Percentiles rank a stretch among this genome's conserved stretches.
Conservation (phyloP, 164 flowering plant genomes). For the Piper longum region DNA sequence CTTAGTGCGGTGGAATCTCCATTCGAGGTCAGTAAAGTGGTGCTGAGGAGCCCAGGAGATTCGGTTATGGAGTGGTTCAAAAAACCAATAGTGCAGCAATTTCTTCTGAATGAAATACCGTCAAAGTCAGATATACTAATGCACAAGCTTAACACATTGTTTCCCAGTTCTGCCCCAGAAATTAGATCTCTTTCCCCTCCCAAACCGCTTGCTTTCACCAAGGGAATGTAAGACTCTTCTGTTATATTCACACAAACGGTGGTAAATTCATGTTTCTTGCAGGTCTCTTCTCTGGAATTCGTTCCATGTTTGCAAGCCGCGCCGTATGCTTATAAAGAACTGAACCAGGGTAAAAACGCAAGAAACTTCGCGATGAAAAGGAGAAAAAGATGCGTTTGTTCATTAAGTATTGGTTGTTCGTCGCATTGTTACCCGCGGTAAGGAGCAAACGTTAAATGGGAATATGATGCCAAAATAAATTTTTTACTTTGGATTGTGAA, state of each 20-base stretch:
- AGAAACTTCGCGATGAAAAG: too few species aligned
- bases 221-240: conserved; percentile 12
- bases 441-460: too few species aligned
- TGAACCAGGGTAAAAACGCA: too few species aligned
- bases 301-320: too few species aligned
- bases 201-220: conserved; percentile 44
- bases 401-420: too few species aligned
- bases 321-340: too few species aligned
- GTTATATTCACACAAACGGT: not conserved
- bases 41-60: conserved; percentile 86
- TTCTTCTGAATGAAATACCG: conserved; percentile 89
- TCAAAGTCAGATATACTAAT: conserved; percentile 81
- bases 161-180: conserved; percentile 93
- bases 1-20: conserved; percentile 84
- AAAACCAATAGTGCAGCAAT: conserved; percentile 94
- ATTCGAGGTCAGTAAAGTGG: conserved; percentile 97
- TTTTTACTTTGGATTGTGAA: too few species aligned
- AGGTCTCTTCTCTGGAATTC: too few species aligned
- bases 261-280: not conserved
- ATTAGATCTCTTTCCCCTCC: conserved; percentile 74
- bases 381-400: too few species aligned
- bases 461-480: too few species aligned
- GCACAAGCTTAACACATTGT: conserved; percentile 81
- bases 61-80: conserved; percentile 93
- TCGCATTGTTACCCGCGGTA: too few species aligned